Evolutionary conservation across 768 basidiomycete species (phyloP).

Genomic region (Termitomyces sp.): DNA sequence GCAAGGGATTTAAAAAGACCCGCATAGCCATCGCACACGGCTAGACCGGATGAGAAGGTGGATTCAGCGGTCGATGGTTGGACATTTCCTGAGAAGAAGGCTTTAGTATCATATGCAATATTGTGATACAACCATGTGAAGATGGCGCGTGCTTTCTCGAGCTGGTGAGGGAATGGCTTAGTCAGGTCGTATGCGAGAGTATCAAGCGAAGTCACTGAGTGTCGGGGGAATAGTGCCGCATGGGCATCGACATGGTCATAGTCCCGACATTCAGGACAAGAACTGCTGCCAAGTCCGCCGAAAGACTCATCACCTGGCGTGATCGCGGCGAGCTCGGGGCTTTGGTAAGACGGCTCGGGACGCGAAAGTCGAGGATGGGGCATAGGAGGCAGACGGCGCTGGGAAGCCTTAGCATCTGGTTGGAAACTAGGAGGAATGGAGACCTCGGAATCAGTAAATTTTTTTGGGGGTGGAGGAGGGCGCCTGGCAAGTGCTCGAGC

Average conservation of each 20-base stretch:
- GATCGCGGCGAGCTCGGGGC: slow-evolving; percentile 6
- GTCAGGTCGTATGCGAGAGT: slow-evolving; percentile 35
- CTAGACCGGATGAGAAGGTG: slow-evolving; percentile 35
- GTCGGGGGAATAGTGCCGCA: slow-evolving; percentile 36
- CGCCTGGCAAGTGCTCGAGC: slow-evolving; percentile 25
- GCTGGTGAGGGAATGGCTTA: slow-evolving; percentile 33
- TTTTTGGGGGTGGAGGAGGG: slow-evolving; percentile 24
- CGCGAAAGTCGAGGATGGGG: slow-evolving; percentile 23
- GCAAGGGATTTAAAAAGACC: slow-evolving; percentile 36
- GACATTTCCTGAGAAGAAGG: slow-evolving; percentile 39
- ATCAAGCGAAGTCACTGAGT: slow-evolving; percentile 30
- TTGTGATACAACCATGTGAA: slow-evolving; percentile 45
- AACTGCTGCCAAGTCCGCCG: slow-evolving; percentile 3
- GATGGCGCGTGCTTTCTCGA: slow-evolving; percentile 40
- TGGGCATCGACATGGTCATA: slow-evolving; percentile 37
- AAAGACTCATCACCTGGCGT: slow-evolving; percentile 5
- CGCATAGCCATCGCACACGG: slow-evolving; percentile 46
- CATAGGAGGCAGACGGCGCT: slow-evolving; percentile 24
- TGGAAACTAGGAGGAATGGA: background rate
- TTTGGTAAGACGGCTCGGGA: slow-evolving; percentile 13
- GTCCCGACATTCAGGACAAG: slow-evolving; percentile 39
- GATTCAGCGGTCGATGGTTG: slow-evolving; percentile 28
- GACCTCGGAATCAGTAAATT: background rate
- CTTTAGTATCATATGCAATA: slow-evolving; percentile 35
- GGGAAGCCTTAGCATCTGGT: slow-evolving; percentile 8